Conservation (phyloP, 768 basidiomycete species). For the Hydnomerulius pinastri region DNA sequence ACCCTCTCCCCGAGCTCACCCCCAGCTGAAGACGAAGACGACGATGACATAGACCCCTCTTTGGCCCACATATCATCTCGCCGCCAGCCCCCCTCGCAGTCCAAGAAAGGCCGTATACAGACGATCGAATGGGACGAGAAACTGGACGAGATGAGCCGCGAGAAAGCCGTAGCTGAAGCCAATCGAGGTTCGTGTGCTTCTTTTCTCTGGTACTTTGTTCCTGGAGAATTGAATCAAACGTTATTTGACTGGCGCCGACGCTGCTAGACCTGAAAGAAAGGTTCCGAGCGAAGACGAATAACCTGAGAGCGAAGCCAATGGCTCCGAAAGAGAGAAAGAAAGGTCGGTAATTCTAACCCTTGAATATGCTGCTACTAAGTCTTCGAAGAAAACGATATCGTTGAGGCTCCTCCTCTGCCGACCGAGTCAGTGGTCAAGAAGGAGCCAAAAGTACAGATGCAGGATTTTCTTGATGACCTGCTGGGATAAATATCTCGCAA, state of each 20-base stretch:
- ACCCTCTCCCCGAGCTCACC: constrained; percentile 12
- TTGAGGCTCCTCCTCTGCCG: constrained; percentile 59
- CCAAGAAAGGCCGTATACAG: constrained; percentile 65
- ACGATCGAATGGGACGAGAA: constrained; percentile 68
- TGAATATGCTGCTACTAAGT: constrained; percentile 1
- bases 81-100: constrained; percentile 17
- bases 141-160: constrained; percentile 64
- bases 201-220: not conserved
- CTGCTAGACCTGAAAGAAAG: constrained; percentile 56
- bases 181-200: constrained; percentile 61
- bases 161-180: constrained; percentile 76
- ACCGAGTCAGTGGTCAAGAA: constrained; percentile 35
- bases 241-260: no score
- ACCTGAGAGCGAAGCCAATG: constrained; percentile 41
- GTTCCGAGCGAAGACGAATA: constrained; percentile 57
- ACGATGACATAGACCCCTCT: constrained; percentile 57
- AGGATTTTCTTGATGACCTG: constrained; percentile 72
- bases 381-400: constrained; percentile 30
- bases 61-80: constrained; percentile 53
- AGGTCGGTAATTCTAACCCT: constrained; percentile 29
- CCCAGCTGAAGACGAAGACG: constrained; percentile 41
- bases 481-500: constrained; percentile 42
- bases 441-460: constrained; percentile 57
- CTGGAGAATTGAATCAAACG: no score
- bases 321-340: constrained; percentile 37